phyloP scores from a whole-genome alignment of 2,329 filamentous ascomycete species.

The Corynespora cassiicola region DNA sequence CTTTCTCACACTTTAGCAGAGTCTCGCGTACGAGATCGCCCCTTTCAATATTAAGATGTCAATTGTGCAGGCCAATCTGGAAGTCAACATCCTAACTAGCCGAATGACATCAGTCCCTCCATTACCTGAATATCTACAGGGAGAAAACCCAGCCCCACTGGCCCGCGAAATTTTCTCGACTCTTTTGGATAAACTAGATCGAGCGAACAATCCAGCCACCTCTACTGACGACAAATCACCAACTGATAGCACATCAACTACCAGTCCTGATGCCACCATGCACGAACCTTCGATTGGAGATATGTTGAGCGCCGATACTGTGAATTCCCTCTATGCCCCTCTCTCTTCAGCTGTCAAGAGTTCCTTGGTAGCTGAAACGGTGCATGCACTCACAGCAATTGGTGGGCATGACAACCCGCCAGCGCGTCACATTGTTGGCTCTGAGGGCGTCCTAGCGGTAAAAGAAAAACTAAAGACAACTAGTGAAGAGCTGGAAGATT shows the following conservation, averaged over 20 bases:
- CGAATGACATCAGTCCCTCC: slow-evolving; percentile 83
- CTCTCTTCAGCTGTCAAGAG: slow-evolving; percentile 72
- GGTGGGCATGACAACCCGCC: slow-evolving; percentile 96
- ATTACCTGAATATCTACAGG: slow-evolving; percentile 71
- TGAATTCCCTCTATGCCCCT: slow-evolving; percentile 75
- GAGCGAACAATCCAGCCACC: slow-evolving; percentile 53
- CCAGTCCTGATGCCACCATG: slow-evolving; percentile 31
- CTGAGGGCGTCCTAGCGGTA: slow-evolving; percentile 84
- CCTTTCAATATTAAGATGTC: slow-evolving; percentile 97
- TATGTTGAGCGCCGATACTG: slow-evolving; percentile 53
- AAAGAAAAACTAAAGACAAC: slow-evolving; percentile 97
- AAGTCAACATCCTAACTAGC: slow-evolving; percentile 87
- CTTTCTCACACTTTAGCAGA: slow-evolving; percentile 44
- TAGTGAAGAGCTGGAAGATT: slow-evolving; percentile 94
- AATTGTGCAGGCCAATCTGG: slow-evolving; percentile 93
- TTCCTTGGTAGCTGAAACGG: slow-evolving; percentile 82
- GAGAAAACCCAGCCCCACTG: slow-evolving; percentile 77
- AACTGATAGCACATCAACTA: slow-evolving; percentile 29
- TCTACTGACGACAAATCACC: slow-evolving; percentile 42
- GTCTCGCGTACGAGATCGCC: slow-evolving; percentile 90
- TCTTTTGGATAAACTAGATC: slow-evolving; percentile 77
- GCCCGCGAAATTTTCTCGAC: slow-evolving; percentile 83
- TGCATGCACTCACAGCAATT: slow-evolving; percentile 88
- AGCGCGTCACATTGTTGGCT: slow-evolving; percentile 89
- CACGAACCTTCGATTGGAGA: slow-evolving; percentile 51